phyloP scores from a whole-genome alignment of 257 asterid genomes.

The Avicennia marina region DNA sequence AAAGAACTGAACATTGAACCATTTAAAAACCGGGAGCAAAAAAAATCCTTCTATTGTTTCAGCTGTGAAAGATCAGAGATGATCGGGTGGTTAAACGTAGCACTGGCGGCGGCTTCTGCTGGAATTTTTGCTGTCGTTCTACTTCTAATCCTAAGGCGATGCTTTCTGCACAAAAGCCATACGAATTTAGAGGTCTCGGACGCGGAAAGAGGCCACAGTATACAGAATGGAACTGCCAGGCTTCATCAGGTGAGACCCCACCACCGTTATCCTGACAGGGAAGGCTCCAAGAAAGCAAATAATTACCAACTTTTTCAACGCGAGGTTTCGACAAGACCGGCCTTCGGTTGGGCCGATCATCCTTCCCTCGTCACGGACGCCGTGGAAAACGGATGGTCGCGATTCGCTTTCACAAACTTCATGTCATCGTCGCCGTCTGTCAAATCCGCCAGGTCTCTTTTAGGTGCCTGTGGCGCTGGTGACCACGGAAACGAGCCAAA shows the following conservation, averaged over 20 bases:
- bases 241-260: constrained; percentile 68
- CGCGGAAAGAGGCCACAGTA: constrained; percentile 21
- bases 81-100: constrained; percentile 35
- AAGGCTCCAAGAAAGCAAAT: constrained; percentile 29
- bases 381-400: constrained; percentile 73
- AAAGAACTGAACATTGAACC: neutral
- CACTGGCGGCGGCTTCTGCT: constrained; percentile 28
- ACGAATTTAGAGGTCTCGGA: constrained; percentile 7
- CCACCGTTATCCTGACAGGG: constrained; percentile 26
- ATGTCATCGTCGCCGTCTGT: constrained; percentile 31
- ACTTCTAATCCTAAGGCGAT: constrained; percentile 26
- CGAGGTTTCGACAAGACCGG: constrained; percentile 28
- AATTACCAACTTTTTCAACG: constrained; percentile 39
- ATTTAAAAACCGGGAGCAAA: neutral
- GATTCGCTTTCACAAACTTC: constrained; percentile 44
- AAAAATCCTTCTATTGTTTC: neutral
- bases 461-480: constrained; percentile 32
- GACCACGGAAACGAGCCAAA: constrained; percentile 22
- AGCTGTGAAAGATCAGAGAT: constrained; percentile 25
- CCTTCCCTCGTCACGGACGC: constrained; percentile 58
- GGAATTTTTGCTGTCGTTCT: constrained; percentile 21
- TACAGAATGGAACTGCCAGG: constrained; percentile 46
- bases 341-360: constrained; percentile 55
- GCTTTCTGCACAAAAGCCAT: constrained; percentile 5
- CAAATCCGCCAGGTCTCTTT: constrained; percentile 38